phyloP scores from a whole-genome alignment of 2,329 filamentous ascomycete genomes.

The Aspergillus bombycis region DNA sequence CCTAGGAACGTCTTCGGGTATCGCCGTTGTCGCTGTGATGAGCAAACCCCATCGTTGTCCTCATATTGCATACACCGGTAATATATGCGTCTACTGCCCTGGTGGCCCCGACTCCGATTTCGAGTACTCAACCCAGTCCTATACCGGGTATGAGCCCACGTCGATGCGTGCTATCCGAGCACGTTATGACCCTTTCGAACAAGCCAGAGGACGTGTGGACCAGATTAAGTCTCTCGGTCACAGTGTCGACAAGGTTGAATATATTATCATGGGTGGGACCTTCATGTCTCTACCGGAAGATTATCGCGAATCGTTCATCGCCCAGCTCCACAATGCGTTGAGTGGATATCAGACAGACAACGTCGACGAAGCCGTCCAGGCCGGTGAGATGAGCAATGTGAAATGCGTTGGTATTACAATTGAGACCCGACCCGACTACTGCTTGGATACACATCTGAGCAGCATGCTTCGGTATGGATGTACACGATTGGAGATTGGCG shows the following conservation, averaged over 20 bases:
- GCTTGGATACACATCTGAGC: slow-evolving; percentile 89
- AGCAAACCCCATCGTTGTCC: slow-evolving; percentile 98
- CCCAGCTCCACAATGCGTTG: slow-evolving; percentile 93
- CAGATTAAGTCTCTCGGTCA: slow-evolving; percentile 95
- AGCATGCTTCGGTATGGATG: slow-evolving; percentile 98
- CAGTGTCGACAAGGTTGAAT: slow-evolving; percentile 98
- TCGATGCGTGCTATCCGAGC: slow-evolving; percentile 98
- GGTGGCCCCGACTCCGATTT: slow-evolving; percentile 98
- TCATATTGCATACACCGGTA: slow-evolving; percentile 97
- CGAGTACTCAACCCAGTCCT: slow-evolving; percentile 98
- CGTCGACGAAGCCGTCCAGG: slow-evolving; percentile 92
- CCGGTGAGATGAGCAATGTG: slow-evolving; percentile 93
- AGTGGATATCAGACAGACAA: slow-evolving; percentile 93
- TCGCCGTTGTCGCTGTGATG: slow-evolving; percentile 98
- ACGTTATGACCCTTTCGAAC: slow-evolving; percentile 96
- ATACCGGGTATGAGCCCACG: slow-evolving; percentile 97
- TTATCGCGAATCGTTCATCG: slow-evolving; percentile 92
- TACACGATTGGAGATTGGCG: slow-evolving; percentile 89
- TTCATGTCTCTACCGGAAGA: slow-evolving; percentile 94
- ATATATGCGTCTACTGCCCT: slow-evolving; percentile 98
- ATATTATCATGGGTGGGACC: slow-evolving; percentile 99
- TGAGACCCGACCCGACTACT: slow-evolving; percentile 96
- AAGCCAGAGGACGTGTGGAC: slow-evolving; percentile 91
- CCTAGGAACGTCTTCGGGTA: slow-evolving; percentile 88
- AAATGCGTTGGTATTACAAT: slow-evolving; percentile 99